Base-by-base conservation (phyloP, 495 filamentous ascomycete genomes). In the Clohesyomyces aquaticus region DNA sequence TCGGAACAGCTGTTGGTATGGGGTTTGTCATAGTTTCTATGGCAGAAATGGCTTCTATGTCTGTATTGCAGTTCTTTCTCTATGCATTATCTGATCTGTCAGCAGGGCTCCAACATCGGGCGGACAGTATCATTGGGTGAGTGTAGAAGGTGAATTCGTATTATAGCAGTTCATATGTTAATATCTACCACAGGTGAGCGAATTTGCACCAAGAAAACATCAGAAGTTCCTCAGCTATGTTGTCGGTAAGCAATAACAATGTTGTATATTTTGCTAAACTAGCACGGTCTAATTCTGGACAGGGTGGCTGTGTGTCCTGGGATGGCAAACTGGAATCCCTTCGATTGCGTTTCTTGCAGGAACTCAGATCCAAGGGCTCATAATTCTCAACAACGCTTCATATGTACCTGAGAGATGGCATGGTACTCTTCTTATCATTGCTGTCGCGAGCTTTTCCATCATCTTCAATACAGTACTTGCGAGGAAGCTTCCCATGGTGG, bases 91-190 rank as follows among this genome's bases (percentile, higher is more conserved):
- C 35, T 22, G 12, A 43, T 78, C 77, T 47, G 6, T n/a, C 8
- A n/a, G 8, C 19, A 47, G 43, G 78, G 80, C 80, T 28, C 80
- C 80, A 1, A 82, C 78, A 1, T 65, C 66, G 14, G 65, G 76
- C 75, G 81, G 81, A 1, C 81, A 83, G 61, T 83, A 83, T 48
- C 80, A 83, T 58, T 83, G 81, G 81, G 76, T 76, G n/a, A n/a
- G n/a, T n/a, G n/a, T n/a, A n/a, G n/a, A n/a, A n/a, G n/a, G n/a
- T n/a, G n/a, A n/a, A n/a, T n/a, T n/a, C n/a, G n/a, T n/a, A n/a
- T n/a, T n/a, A n/a, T n/a, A n/a, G n/a, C n/a, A n/a, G n/a, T n/a
- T n/a, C n/a, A n/a, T n/a, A n/a, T n/a, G n/a, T n/a, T n/a, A n/a
- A n/a, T n/a, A n/a, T n/a, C n/a, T n/a, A n/a, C n/a, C n/a, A n/a